A percentile compares a stretch with the other conserved stretches of the same genome.
phyloP scores from a whole-genome alignment of 352 stramenopile species.

The Globisporangium nagaii region DNA sequence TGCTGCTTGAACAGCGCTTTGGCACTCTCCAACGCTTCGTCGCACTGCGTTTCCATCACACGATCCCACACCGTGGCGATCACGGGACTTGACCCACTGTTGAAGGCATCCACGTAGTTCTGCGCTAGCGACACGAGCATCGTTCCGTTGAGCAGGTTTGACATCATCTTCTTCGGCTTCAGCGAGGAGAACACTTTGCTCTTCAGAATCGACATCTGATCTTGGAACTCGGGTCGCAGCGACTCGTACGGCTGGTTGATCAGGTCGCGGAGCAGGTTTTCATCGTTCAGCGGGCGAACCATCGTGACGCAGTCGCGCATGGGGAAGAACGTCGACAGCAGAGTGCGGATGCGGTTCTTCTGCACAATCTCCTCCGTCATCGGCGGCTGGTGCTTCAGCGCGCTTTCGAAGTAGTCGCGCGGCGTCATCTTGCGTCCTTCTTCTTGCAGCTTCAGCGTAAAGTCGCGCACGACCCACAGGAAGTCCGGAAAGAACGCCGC shows the following conservation, averaged over 20 bases:
- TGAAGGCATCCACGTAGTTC: slow-evolving; percentile 66
- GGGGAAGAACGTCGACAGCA: slow-evolving; percentile 69
- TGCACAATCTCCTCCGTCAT: slow-evolving; percentile 41
- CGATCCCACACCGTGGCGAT: slow-evolving; percentile 82
- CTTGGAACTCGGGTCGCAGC: slow-evolving; percentile 51
- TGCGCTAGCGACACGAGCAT: slow-evolving; percentile 68
- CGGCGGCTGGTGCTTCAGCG: slow-evolving; percentile 50
- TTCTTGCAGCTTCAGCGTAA: slow-evolving; percentile 62
- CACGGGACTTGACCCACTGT: slow-evolving; percentile 59
- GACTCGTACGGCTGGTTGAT: slow-evolving; percentile 50
- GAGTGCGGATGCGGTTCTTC: slow-evolving; percentile 56
- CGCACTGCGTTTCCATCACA: slow-evolving; percentile 66
- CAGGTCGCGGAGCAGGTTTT: slow-evolving; percentile 45
- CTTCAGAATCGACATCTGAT: slow-evolving; percentile 57
- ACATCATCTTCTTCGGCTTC: slow-evolving; percentile 62
- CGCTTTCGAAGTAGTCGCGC: slow-evolving; percentile 69
- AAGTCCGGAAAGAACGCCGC: slow-evolving; percentile 66
- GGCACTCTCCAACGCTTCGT: slow-evolving; percentile 50
- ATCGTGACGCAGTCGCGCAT: slow-evolving; percentile 73
- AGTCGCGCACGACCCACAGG: slow-evolving; percentile 77
- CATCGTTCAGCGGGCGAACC: slow-evolving; percentile 67
- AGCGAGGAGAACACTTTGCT: slow-evolving; percentile 46
- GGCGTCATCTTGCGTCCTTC: slow-evolving; percentile 47
- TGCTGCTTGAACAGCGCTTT: slow-evolving; percentile 36
- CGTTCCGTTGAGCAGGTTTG: slow-evolving; percentile 46